Conservation (phyloP, 106 monocot genomes). For the Alisma plantagoaquatica region DNA sequence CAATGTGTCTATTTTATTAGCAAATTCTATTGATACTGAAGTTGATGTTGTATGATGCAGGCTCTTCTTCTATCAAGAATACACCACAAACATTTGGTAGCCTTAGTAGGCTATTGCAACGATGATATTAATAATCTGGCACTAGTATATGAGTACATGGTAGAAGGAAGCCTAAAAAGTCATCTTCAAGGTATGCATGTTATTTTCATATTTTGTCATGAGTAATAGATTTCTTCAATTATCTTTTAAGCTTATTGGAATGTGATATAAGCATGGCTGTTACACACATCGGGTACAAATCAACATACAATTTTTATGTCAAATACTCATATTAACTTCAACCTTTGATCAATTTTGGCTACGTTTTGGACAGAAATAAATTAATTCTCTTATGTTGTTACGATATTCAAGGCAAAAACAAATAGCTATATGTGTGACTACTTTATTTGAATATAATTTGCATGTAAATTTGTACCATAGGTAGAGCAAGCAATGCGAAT, state of each 20-base stretch:
- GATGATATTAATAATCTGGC: not conserved
- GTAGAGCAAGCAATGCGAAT: not conserved
- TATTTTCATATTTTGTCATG: no score
- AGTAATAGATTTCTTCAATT: no score
- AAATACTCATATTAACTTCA: not conserved
- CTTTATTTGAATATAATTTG: not conserved
- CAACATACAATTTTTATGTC: not conserved
- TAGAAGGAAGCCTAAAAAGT: conserved; percentile 2
- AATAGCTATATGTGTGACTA: not conserved
- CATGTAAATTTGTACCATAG: not conserved
- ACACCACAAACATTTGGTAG: conserved; percentile 13
- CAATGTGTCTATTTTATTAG: no score
- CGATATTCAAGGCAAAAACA: not conserved
- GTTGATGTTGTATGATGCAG: conserved; percentile 8
- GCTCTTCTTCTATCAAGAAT: conserved; percentile 13
- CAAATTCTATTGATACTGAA: no score
- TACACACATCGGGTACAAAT: not conserved
- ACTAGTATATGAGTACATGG: conserved; percentile 20
- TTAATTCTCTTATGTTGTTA: not conserved
- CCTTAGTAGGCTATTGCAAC: conserved; percentile 18
- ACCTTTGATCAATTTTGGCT: no score
- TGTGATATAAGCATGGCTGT: not conserved
- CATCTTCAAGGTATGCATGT: conserved; percentile 19
- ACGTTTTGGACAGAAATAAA: no score
- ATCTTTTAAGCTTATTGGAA: no score